Evolutionary conservation across 345 rosid species (phyloP), one percentile per base, ranked within the genome.

Genomic region (Brassica juncea): DNA sequence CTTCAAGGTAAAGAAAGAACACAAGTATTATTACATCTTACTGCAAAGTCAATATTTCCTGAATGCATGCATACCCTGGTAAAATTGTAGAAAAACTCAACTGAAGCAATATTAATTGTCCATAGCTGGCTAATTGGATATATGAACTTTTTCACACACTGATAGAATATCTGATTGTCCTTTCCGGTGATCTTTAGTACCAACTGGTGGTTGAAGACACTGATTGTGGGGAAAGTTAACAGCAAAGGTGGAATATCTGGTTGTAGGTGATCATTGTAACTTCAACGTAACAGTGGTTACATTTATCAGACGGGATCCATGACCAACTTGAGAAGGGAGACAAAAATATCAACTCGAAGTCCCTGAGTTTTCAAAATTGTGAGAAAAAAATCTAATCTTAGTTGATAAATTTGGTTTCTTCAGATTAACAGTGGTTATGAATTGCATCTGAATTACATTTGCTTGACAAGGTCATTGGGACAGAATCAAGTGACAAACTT

Each of bases 391-490:
- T 16, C 55, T 21, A 54, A 61, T 44, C 55, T 60, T 66, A 79
- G 64, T 59, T 72, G 30, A 77, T 44, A 49, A 75, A 62, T 66
- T 34, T 69, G 57, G 39, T 67, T 37, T 55, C 31, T 59, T 44
- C 70, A 71, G 47, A 42, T 35, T 66, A 58, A 59, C 34, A 19
- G 58, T 54, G 6, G 42, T 14, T 16, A 61, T 30, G 37, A 62
- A 52, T 25, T 28, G 75, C 75, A 93, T 98, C 96, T 84, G 75
- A 88, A 82, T 79, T 91, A 95, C 4, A 91, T 92, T 88, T 95
- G 93, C 89, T 93, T 88, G 85, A 95, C 92, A 80, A 95, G 93
- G 83, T 93, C 97, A 72, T 85, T 87, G 23, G 99, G 93, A 85
- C 98, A 90, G 76, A 86, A 88, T 78, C 98, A 97, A 66, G 93